A percentile compares a stretch with the other conserved stretches of the same genome.
These are phyloP conservation scores for Solanum medicagineum DNA, from an alignment of 257 asterid species.

Conservation along the genomic window DNA sequence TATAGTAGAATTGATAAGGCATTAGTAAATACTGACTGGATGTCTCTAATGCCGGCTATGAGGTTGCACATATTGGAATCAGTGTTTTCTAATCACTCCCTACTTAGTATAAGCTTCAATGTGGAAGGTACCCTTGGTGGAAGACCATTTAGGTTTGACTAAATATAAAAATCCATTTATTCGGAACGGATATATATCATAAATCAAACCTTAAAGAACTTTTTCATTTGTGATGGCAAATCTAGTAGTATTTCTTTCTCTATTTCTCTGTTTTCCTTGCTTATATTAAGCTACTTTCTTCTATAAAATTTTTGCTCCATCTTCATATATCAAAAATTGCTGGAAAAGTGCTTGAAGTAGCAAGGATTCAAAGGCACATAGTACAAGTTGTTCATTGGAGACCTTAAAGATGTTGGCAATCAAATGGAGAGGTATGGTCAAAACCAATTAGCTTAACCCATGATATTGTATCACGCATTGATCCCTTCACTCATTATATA, in stretches of 20 bases:
- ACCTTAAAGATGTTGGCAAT: constrained; percentile 22
- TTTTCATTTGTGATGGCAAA: constrained; percentile 8
- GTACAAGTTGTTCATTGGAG: constrained; percentile 32
- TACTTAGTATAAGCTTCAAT: no score
- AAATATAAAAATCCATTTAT: not conserved
- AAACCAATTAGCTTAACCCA: constrained; percentile 40
- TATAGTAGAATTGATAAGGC: no score
- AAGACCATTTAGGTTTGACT: not conserved
- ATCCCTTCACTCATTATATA: constrained; percentile 29
- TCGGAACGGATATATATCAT: not conserved
- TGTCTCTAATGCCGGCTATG: no score
- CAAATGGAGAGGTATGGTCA: constrained; percentile 34
- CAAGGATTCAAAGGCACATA: constrained; percentile 33
- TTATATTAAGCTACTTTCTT: constrained; percentile 7
- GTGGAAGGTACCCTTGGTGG: no score
- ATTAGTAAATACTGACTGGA: no score
- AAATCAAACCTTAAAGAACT: not conserved
- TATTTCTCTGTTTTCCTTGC: not conserved
- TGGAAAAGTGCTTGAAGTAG: constrained; percentile 22
- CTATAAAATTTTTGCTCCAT: constrained; percentile 13
- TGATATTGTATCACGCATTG: constrained; percentile 24
- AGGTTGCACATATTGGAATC: no score
- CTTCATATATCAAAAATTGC: constrained; percentile 31
- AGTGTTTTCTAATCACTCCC: no score
- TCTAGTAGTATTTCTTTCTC: constrained; percentile 5